A percentile compares a stretch with the other conserved stretches of the same genome.
These are phyloP conservation scores for Phytopythium delawarense DNA, from an alignment of 352 stramenopile species.

Conservation along the genomic window DNA sequence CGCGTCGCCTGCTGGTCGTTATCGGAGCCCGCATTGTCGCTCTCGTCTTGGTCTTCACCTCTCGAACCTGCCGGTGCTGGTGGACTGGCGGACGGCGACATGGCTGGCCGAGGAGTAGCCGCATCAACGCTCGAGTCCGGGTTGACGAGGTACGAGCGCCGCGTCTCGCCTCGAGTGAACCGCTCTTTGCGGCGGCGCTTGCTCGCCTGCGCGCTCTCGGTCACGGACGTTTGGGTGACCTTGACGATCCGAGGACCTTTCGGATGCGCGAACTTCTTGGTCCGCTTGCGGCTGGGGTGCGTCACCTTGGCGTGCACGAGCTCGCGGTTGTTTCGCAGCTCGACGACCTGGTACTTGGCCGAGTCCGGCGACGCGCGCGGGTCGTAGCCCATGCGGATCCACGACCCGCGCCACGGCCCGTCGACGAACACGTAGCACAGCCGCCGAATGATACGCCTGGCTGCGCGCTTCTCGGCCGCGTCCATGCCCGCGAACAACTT, in stretches of 20 bases:
- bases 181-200: slow-evolving; percentile 68
- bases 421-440: slow-evolving; percentile 85
- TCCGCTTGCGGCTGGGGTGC: slow-evolving; percentile 57
- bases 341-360: slow-evolving; percentile 68
- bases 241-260: slow-evolving; percentile 72
- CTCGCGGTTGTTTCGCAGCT: slow-evolving; percentile 76
- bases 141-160: slow-evolving; percentile 56
- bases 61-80: slow-evolving; percentile 5
- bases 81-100: slow-evolving; percentile 7
- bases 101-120: background rate
- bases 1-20: slow-evolving; percentile 34
- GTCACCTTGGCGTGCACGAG: slow-evolving; percentile 80
- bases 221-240: slow-evolving; percentile 64
- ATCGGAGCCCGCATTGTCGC: slow-evolving; percentile 45
- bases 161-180: slow-evolving; percentile 57
- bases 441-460: slow-evolving; percentile 52
- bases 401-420: slow-evolving; percentile 75
- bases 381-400: slow-evolving; percentile 82
- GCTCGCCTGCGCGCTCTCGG: slow-evolving; percentile 54
- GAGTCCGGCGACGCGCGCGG: slow-evolving; percentile 38
- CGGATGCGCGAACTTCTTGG: slow-evolving; percentile 59
- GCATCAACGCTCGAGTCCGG: slow-evolving; percentile 9
- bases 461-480: slow-evolving; percentile 54
- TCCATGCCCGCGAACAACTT: slow-evolving; percentile 67
- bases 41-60: background rate